Base-by-base conservation (phyloP, 352 stramenopile species). In the Pythium sukuiense region DNA sequence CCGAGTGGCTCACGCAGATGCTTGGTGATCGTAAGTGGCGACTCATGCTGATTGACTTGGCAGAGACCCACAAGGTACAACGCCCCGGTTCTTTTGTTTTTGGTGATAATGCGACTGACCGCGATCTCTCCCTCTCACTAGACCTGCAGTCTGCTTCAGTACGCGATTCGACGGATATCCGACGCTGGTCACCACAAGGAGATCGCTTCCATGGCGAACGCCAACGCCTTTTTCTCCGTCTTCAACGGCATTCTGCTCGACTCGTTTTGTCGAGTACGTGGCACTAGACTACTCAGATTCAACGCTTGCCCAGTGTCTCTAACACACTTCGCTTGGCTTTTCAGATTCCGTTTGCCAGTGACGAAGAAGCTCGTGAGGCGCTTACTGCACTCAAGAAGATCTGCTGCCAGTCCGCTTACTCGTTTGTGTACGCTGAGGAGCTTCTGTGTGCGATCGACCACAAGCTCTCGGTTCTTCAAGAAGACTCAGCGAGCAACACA, bases 171-270 rank as follows among this genome's bases (percentile, higher is more conserved):
- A 50, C 79, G 85, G 12, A 96, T 96, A 58, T 96, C 87, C 0
- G 85, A 92, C 55, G 87, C 87, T 33, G 87, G 87, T 0, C 81
- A 96, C 52, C 87, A 96, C 78, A 94, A 96, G 59, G 87, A 96
- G 55, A 93, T 96, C 56, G 87, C 87, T 3, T 94, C 87, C 0
- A 93, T 92, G 35, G 83, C 85, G 14, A 93, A 83, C 53, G 87
- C 87, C 6, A 92, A 91, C 60, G 83, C 85, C 7, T 92, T 96
- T 55, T 96, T 96, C 61, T 79, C 85, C 29, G 87, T 96, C 26
- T 96, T 94, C 62, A 93, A 81, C 50, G 87, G 85, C 13, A 83
- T 96, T 27, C 59, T 96, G 2, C 66, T 90, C 27, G 87, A 96
- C 59, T 72, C 81, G 0, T 91, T 94, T 29, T 86, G 83, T 48